phyloP scores from a whole-genome alignment of 164 flowering plant genomes.

The Tetracentron sinense region DNA sequence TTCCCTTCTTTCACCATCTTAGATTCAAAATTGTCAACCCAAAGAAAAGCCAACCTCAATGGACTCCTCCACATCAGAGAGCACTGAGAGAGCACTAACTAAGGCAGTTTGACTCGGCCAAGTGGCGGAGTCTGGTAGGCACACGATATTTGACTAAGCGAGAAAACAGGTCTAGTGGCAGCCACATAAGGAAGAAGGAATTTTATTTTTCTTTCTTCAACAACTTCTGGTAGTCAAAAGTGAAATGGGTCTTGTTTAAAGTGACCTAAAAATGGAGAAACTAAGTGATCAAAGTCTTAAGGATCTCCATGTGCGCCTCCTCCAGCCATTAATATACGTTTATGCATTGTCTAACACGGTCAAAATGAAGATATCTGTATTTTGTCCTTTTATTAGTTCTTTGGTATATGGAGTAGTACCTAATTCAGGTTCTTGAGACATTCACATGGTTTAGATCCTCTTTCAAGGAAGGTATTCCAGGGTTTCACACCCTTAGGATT shows the following conservation, averaged over 20 bases:
- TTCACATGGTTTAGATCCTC: no score
- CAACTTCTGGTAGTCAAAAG: no score
- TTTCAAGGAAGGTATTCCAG: no score
- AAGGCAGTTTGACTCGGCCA: neutral
- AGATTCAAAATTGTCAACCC: neutral
- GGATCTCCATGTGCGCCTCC: neutral
- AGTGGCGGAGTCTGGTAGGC: neutral
- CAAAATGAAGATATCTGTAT: no score
- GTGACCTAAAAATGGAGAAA: neutral
- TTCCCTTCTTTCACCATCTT: neutral
- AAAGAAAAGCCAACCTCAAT: neutral
- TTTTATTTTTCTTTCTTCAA: no score
- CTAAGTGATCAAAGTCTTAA: neutral
- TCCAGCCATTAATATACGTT: no score
- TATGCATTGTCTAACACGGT: no score
- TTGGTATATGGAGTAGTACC: no score
- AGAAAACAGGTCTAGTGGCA: neutral
- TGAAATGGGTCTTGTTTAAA: neutral
- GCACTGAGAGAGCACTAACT: neutral
- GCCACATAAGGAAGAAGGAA: neutral
- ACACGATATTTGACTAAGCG: neutral
- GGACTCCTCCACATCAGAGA: neutral
- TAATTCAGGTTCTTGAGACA: no score
- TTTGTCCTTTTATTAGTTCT: no score
- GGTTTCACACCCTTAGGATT: no score